A percentile compares a stretch with the other conserved stretches of the same genome.
Conservation (phyloP, 306 rosid species). For the Malus sieversii region DNA sequence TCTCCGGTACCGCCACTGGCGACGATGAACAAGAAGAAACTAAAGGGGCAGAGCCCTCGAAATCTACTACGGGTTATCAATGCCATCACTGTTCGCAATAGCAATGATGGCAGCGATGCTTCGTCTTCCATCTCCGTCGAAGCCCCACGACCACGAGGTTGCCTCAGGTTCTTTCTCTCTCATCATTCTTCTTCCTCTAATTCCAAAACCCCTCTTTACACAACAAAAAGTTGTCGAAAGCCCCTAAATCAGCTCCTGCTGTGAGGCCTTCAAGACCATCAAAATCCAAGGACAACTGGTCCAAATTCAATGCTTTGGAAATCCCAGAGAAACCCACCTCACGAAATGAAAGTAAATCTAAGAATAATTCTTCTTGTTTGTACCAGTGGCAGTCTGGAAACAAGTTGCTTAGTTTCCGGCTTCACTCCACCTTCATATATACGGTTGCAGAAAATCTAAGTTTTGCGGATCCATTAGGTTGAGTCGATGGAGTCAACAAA, state of each 20-base stretch:
- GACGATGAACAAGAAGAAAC: conserved; percentile 16
- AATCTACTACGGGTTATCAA: conserved; percentile 55
- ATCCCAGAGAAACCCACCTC: conserved; percentile 15
- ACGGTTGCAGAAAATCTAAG: too few species aligned
- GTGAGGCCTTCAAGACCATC: conserved; percentile 22
- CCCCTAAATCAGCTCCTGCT: conserved; percentile 41
- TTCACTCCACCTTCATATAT: too few species aligned
- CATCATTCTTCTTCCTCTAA: conserved; percentile 34
- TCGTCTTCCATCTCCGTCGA: conserved; percentile 40
- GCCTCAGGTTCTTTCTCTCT: conserved; percentile 62
- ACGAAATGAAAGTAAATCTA: conserved; percentile 15
- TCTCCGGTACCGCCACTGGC: conserved; percentile 19
- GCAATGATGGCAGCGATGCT: conserved; percentile 44
- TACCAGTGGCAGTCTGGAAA: conserved; percentile 55
- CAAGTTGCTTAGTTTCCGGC: background rate
- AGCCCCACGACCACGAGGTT: conserved; percentile 42
- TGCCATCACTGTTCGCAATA: conserved; percentile 25
- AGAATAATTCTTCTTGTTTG: conserved; percentile 47
- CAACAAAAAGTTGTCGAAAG: conserved; percentile 24
- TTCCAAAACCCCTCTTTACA: conserved; percentile 32
- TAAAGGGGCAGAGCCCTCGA: conserved; percentile 20
- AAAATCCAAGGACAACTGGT: conserved; percentile 38
- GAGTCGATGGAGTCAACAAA: too few species aligned
- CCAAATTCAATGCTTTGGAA: conserved; percentile 24
- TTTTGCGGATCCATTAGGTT: too few species aligned